Conservation (phyloP, 768 basidiomycete genomes). For the Serpula lacrymans region DNA sequence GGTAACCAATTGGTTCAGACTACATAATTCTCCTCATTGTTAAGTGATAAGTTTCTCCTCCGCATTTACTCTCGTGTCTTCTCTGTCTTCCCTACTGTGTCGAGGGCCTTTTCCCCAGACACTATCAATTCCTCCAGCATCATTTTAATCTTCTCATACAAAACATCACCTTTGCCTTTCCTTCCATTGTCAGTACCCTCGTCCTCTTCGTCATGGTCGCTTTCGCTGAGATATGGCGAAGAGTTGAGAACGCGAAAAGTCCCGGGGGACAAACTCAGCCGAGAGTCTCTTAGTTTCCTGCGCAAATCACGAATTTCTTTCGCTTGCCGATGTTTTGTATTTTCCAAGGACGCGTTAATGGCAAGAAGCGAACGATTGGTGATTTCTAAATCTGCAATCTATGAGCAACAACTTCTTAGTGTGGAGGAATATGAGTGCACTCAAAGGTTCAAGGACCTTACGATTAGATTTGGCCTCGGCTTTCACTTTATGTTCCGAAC, state of each 20-base stretch:
- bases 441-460: slow-evolving; percentile 50
- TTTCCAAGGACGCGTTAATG: slow-evolving; percentile 82
- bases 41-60: too few species aligned
- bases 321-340: slow-evolving; percentile 73
- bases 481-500: slow-evolving; percentile 51
- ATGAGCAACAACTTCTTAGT: slow-evolving; percentile 6
- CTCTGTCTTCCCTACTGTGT: too few species aligned
- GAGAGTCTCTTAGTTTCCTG: slow-evolving; percentile 77
- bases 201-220: slow-evolving; percentile 34
- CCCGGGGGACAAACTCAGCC: slow-evolving; percentile 71
- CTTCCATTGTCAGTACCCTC: slow-evolving; percentile 39
- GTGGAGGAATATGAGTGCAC: background rate
- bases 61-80: too few species aligned
- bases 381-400: slow-evolving; percentile 94
- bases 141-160: slow-evolving; percentile 60
- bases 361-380: slow-evolving; percentile 81
- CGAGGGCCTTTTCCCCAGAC: slow-evolving; percentile 59
- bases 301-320: slow-evolving; percentile 84
- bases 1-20: too few species aligned
- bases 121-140: slow-evolving; percentile 62
- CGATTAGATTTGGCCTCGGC: slow-evolving; percentile 82
- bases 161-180: slow-evolving; percentile 45
- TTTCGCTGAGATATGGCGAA: slow-evolving; percentile 42
- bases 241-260: slow-evolving; percentile 55
- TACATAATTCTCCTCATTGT: too few species aligned